Conservation (phyloP, 2,329 filamentous ascomycete genomes). For the Cladosporium halotolerans region DNA sequence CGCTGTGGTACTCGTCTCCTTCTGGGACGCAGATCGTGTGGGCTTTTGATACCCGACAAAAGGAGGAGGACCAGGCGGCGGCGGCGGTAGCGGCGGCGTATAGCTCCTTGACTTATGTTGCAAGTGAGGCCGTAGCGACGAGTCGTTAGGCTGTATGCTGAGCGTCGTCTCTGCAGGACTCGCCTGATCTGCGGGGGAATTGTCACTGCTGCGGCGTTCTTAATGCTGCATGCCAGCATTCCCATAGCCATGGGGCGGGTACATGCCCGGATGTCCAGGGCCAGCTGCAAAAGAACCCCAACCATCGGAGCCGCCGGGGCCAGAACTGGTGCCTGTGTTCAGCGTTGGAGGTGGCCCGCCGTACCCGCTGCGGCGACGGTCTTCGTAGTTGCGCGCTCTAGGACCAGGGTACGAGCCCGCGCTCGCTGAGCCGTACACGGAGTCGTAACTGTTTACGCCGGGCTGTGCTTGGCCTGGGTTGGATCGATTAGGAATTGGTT, state of each 20-base stretch:
- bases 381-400: constrained; percentile 14
- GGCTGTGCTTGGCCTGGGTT: constrained; percentile 6
- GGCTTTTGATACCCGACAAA: neutral
- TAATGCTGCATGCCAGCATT: constrained; percentile 5
- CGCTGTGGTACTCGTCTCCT: neutral
- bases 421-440: constrained; percentile 14
- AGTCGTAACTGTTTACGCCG: constrained; percentile 14
- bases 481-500: constrained; percentile 16
- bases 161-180: neutral
- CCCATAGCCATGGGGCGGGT: constrained; percentile 2
- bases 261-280: neutral
- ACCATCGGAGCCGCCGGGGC: constrained; percentile 18
- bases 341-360: constrained; percentile 7
- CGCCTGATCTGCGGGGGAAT: neutral
- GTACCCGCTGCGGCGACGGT: constrained; percentile 21
- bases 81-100: neutral
- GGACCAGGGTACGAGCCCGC: constrained; percentile 10
- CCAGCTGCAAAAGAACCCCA: constrained; percentile 14
- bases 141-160: neutral
- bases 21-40: neutral
- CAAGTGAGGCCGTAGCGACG: neutral
- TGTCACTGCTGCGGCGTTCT: neutral
- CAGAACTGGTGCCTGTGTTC: constrained; percentile 9
- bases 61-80: neutral
- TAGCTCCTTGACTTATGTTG: neutral